Evolutionary conservation across 805 yeast genomes (phyloP), one percentile per base, ranked within the genome.

Genomic region (Henningerozyma blattae): DNA sequence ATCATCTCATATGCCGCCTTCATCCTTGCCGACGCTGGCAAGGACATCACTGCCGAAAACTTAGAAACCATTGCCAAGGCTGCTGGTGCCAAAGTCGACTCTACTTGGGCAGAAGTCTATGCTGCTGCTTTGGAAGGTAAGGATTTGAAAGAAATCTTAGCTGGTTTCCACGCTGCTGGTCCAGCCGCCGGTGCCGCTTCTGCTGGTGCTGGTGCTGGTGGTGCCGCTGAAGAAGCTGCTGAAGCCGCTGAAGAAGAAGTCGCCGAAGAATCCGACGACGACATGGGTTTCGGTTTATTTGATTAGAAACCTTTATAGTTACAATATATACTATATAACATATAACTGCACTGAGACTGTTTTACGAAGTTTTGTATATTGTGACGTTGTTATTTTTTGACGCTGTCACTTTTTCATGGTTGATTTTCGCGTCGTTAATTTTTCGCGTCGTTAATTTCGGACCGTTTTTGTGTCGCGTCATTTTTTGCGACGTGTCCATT

Each of bases 1-100:
- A 75, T 87, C 60, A 84, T 85, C 63, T 85, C 95, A 53, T 86
- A 84, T 78, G 97, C 98, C 66, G 94, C 98, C 64, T 79, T 89
- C 68, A 87, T 89, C 73, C 75, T 89, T 67, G 95, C 97, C 53
- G 98, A 89, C 64, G 89, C 96, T 59, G 95, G 86, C 65, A 70
- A 85, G 61, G 95, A 87, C 66, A 74, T 89, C 78, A 72, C 95
- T 45, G 52, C 86, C 52, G 87, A 77, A 64, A 81, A 79, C 73
- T 69, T 81, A 57, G 57, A 68, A 58, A 67, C 83, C 56, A 62
- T 81, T 61, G 67, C 84, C 65, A 60, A 69, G 58, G 82, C 84
- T 54, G 91, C 93, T 50, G 80, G 83, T 64, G 78, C 84, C 59
- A 66, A 73, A 47, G 70, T 80, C 58, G 91, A 81, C 54, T 40